These are phyloP conservation scores for Bipolaris zeicola DNA, from an alignment of 2,329 filamentous ascomycete genomes.

Conservation along the genomic window DNA sequence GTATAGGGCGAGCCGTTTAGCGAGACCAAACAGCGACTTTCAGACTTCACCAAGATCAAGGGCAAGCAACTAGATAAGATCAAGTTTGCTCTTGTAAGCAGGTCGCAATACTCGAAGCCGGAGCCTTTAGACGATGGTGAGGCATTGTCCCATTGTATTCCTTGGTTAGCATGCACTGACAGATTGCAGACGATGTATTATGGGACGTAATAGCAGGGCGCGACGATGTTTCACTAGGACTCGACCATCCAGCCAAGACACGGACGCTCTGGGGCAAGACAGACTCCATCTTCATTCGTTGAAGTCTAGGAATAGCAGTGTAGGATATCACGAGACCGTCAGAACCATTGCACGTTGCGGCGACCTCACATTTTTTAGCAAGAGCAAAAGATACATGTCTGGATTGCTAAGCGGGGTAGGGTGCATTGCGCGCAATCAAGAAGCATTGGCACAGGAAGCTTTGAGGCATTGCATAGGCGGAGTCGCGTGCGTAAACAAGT, in stretches of 20 bases:
- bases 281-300: conserved; percentile 68
- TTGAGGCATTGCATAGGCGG: conserved; percentile 14
- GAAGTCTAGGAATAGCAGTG: conserved; percentile 20
- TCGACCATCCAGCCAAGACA: conserved; percentile 68
- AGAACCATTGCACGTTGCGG: neutral
- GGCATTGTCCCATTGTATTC: conserved; percentile 38
- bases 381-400: conserved; percentile 2
- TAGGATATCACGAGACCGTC: conserved; percentile 27
- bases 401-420: conserved; percentile 11
- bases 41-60: conserved; percentile 90
- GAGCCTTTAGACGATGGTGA: conserved; percentile 87
- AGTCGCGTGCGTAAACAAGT: conserved; percentile 9
- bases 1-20: conserved; percentile 78
- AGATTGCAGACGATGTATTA: conserved; percentile 51
- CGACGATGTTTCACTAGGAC: conserved; percentile 54
- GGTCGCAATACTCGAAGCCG: conserved; percentile 72
- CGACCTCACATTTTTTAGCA: conserved; percentile 6
- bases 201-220: conserved; percentile 49
- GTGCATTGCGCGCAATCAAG: conserved; percentile 1
- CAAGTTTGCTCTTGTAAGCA: conserved; percentile 82
- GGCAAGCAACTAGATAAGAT: conserved; percentile 99
- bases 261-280: conserved; percentile 64
- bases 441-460: conserved; percentile 14
- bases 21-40: conserved; percentile 92
- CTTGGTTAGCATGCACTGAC: conserved; percentile 14